Evolutionary conservation across 768 basidiomycete genomes (phyloP).

Genomic region (Amanita pseudoporphyria): DNA sequence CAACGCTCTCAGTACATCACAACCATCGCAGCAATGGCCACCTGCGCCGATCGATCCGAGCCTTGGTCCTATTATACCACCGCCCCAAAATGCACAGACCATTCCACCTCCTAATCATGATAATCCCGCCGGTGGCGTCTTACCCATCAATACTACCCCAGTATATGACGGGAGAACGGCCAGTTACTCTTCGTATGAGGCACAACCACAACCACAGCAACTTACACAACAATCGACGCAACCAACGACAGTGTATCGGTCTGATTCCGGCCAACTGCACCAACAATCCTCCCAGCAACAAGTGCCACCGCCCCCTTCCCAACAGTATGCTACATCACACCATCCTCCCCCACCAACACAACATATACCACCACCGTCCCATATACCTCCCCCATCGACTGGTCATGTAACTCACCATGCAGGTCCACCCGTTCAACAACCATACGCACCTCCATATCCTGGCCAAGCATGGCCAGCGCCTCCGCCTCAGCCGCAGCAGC

Average conservation of each 20-base stretch:
- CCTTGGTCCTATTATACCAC: constrained; percentile 24
- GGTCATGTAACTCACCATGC: constrained; percentile 4
- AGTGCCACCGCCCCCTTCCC: constrained; percentile 9
- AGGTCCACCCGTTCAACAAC: constrained; percentile 6
- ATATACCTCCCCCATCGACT: constrained; percentile 8
- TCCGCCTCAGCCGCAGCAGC: constrained; percentile 9
- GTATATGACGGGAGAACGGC: constrained; percentile 25
- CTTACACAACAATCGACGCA: neutral
- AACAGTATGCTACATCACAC: constrained; percentile 12
- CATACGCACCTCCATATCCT: constrained; percentile 5
- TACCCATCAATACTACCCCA: constrained; percentile 17
- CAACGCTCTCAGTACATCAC: neutral
- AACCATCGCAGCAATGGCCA: constrained; percentile 16
- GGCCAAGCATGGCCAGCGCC: constrained; percentile 11
- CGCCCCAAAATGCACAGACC: constrained; percentile 22
- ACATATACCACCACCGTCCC: constrained; percentile 8
- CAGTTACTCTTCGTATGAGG: constrained; percentile 17
- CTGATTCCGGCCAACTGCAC: constrained; percentile 9
- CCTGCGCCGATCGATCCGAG: constrained; percentile 24
- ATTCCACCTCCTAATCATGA: constrained; percentile 8
- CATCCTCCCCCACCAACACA: constrained; percentile 14
- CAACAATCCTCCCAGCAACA: constrained; percentile 7
- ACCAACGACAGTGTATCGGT: neutral
- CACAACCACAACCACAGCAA: constrained; percentile 15
- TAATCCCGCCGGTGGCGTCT: neutral